Conservation (phyloP, 208 protist species). For the Angomonas deanei region DNA sequence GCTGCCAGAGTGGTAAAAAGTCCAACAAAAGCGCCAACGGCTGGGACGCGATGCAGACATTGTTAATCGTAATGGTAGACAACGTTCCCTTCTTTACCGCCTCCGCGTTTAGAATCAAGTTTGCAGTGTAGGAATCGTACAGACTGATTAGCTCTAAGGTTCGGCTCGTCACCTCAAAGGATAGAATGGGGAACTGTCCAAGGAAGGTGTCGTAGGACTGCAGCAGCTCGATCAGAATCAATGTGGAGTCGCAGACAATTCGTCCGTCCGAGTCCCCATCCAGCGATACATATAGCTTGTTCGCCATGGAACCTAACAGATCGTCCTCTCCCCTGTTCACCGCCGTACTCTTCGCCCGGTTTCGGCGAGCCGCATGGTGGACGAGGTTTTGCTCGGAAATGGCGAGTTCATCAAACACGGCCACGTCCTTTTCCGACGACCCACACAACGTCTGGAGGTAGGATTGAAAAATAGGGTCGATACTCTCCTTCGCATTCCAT, state of each 20-base stretch:
- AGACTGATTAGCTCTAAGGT: constrained; percentile 75
- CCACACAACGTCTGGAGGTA: constrained; percentile 59
- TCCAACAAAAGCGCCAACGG: constrained; percentile 65
- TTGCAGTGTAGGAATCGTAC: constrained; percentile 67
- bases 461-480: constrained; percentile 52
- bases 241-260: constrained; percentile 59
- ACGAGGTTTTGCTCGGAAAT: not conserved
- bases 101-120: constrained; percentile 72
- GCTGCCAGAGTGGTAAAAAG: constrained; percentile 57
- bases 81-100: constrained; percentile 76
- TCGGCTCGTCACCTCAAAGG: constrained; percentile 65
- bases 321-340: constrained; percentile 10
- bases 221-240: constrained; percentile 72
- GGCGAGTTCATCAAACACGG: constrained; percentile 12
- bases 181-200: constrained; percentile 72
- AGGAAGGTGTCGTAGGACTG: constrained; percentile 71
- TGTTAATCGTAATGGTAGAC: constrained; percentile 69
- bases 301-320: constrained; percentile 6
- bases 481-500: constrained; percentile 46
- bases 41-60: constrained; percentile 85
- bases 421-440: constrained; percentile 24
- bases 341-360: not conserved
- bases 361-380: constrained; percentile 1
- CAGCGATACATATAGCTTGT: constrained; percentile 24
- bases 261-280: constrained; percentile 49